Conservation (phyloP, 169 alveolate species). For the Miamiensis avidus region DNA sequence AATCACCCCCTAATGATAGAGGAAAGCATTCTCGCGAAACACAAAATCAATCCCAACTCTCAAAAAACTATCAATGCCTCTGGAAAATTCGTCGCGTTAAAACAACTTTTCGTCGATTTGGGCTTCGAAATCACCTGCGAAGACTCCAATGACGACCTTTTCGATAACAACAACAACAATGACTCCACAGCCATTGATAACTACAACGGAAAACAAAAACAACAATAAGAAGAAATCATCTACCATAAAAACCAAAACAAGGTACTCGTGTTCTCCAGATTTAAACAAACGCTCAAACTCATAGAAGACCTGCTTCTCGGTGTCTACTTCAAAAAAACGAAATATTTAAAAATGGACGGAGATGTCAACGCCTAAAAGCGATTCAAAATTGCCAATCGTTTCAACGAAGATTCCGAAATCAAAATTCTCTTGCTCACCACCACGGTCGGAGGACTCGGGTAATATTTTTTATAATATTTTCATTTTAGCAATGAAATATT, state of each 20-base stretch:
- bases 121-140: slow-evolving; percentile 57
- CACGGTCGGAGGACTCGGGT: slow-evolving; percentile 91
- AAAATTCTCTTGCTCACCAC: slow-evolving; percentile 88
- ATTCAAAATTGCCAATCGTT: slow-evolving; percentile 73
- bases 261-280: slow-evolving; percentile 85
- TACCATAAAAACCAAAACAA: slow-evolving; percentile 49
- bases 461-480: no score
- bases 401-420: slow-evolving; percentile 79
- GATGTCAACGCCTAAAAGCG: slow-evolving; percentile 74
- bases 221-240: slow-evolving; percentile 50
- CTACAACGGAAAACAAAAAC: no score
- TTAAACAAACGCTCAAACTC: slow-evolving; percentile 69
- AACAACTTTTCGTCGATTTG: slow-evolving; percentile 69
- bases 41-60: slow-evolving; percentile 3
- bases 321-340: slow-evolving; percentile 68
- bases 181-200: no score
- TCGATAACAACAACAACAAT: no score
- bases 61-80: not conserved
- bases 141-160: slow-evolving; percentile 30
- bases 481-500: not conserved
- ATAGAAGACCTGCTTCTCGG: slow-evolving; percentile 67
- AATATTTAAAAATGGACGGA: slow-evolving; percentile 77
- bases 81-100: slow-evolving; percentile 76
- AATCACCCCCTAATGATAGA: slow-evolving; percentile 28
- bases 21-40: slow-evolving; percentile 6